Conservation (phyloP, 352 stramenopile genomes). For the Phytophthora pluvialis region DNA sequence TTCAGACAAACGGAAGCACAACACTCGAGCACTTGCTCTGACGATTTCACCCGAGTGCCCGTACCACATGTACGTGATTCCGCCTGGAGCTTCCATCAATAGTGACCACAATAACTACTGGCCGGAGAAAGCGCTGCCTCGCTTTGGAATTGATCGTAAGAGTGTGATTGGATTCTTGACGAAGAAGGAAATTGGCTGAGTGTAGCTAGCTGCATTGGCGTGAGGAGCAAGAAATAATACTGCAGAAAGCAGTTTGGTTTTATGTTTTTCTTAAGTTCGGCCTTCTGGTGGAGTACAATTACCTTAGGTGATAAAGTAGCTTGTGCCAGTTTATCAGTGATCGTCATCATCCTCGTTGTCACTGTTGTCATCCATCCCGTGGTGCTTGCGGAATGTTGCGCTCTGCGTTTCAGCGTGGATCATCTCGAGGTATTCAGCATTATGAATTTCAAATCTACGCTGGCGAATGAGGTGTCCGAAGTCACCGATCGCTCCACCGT, state of each 20-base stretch:
- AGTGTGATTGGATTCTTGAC: constrained; percentile 70
- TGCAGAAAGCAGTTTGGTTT: constrained; percentile 1
- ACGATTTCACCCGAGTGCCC: constrained; percentile 45
- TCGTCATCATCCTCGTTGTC: constrained; percentile 39
- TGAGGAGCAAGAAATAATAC: neutral
- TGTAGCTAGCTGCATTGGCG: neutral
- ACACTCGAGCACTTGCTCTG: constrained; percentile 53
- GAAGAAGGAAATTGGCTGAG: constrained; percentile 42
- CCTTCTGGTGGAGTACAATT: constrained; percentile 8
- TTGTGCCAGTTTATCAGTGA: constrained; percentile 8
- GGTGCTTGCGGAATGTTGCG: constrained; percentile 23
- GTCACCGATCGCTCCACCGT: constrained; percentile 62
- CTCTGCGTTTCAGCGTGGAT: constrained; percentile 68
- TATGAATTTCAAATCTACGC: constrained; percentile 87
- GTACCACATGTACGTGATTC: constrained; percentile 72
- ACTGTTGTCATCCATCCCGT: constrained; percentile 38
- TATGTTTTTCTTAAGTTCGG: constrained; percentile 10
- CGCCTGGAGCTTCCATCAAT: constrained; percentile 78
- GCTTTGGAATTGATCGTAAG: constrained; percentile 54
- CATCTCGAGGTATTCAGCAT: constrained; percentile 88
- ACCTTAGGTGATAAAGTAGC: constrained; percentile 4
- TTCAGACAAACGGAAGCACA: constrained; percentile 66
- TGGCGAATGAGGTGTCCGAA: constrained; percentile 84
- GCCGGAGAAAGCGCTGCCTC: constrained; percentile 54
- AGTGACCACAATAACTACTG: constrained; percentile 77